A percentile compares a stretch with the other conserved stretches of the same genome.
phyloP scores from a whole-genome alignment of 129 eudicot genomes.

The Centaurea solstitialis region DNA sequence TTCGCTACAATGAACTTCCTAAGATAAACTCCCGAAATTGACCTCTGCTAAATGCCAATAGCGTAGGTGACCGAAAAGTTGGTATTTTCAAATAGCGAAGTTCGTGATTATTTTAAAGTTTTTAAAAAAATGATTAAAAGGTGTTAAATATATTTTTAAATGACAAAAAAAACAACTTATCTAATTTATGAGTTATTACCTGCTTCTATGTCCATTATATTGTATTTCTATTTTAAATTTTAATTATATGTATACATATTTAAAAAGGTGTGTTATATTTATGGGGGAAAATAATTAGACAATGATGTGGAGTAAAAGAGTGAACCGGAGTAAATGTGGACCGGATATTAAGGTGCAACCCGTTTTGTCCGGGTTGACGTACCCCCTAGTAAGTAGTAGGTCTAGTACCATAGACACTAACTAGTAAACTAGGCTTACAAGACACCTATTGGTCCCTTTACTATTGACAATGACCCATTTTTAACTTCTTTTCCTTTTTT shows the following conservation, averaged over 20 bases:
- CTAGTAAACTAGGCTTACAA: conserved; percentile 16
- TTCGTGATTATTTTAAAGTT: too few species aligned
- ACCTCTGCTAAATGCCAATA: too few species aligned
- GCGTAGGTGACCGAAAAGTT: too few species aligned
- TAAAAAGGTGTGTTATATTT: neutral
- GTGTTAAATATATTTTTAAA: too few species aligned
- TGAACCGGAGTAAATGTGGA: conserved; percentile 24
- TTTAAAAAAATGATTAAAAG: too few species aligned
- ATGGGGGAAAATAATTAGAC: neutral
- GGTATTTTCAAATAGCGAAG: too few species aligned
- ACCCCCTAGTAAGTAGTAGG: neutral
- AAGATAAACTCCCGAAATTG: too few species aligned
- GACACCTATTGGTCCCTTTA: conserved; percentile 48
- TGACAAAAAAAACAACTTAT: too few species aligned
- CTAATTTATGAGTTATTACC: too few species aligned
- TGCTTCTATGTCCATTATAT: too few species aligned
- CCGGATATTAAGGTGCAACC: conserved; percentile 61
- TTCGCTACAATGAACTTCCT: too few species aligned
- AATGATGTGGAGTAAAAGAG: conserved; percentile 21
- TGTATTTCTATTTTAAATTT: too few species aligned
- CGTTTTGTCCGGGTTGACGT: conserved; percentile 71
- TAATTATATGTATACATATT: neutral
- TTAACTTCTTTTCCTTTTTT: conserved; percentile 25
- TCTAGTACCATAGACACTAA: neutral
- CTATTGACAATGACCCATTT: conserved; percentile 29